Evolutionary conservation across 345 rosid genomes (phyloP), one percentile per base, ranked within the genome.

Genomic region (Lepidium didymum): DNA sequence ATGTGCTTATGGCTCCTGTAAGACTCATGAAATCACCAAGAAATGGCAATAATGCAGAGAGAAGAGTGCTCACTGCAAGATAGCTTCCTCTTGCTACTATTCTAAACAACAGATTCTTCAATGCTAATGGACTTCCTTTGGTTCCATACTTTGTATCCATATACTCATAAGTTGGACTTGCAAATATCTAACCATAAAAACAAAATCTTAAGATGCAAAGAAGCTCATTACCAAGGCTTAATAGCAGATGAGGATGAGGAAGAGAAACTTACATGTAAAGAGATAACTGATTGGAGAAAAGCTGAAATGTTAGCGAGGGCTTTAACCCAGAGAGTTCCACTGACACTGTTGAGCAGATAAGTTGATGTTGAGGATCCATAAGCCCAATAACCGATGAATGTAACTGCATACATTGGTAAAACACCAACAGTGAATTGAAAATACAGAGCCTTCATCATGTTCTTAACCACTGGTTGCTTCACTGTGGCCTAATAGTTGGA

Each of bases 371-470:
- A 77, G 40, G 89, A 67, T 11, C 99, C 99, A 19, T 94, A 94
- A 2, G 99, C 99, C 99, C 99, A 94, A 47, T 94, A 94, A 21
- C 99, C 99, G 0, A 84, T 67, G 47, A 87, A 87, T 5, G 91
- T 63, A 67, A 91, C 88, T 0, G 86, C 85, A 55, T 75, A 89
- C 88, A 94, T 62, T 0, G 97, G 97, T 36, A 91, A 38, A 64
- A 81, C 78, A 54, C 99, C 99, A 0, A 71, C 74, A 8, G 86
- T 71, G 79, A 94, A 94, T 56, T 94, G 99, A 60, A 91, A 83
- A 81, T 87, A 87, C 60, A 91, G 76, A 76, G 91, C 95, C 73
- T 91, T 91, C 85, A 87, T 49, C 96, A 87, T 91, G 83, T 94
- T 94, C 36, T 67, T 73, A 16, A 91, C 91, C 14, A 81, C 96